A percentile compares a stretch with the other conserved stretches of the same genome.
Conservation (phyloP, 179 eudicot genomes). For the Sideroxylon spinosum region DNA sequence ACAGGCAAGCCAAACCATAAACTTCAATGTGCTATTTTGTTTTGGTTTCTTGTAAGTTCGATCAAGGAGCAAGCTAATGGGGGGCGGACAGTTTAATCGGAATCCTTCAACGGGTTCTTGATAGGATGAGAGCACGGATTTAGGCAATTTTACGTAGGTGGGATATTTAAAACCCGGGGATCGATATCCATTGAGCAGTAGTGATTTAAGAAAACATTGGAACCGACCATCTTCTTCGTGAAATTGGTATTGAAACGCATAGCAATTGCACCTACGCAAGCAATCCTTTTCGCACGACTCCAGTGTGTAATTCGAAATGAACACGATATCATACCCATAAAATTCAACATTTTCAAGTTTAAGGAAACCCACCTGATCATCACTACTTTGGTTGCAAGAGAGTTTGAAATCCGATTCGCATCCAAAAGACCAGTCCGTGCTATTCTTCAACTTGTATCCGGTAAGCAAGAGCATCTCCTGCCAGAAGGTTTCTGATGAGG, state of each 20-base stretch:
- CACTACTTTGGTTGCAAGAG: background rate
- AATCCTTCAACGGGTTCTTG: background rate
- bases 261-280: slow-evolving; percentile 15
- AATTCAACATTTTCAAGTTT: slow-evolving; percentile 23
- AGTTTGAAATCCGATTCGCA: slow-evolving; percentile 14
- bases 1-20: background rate
- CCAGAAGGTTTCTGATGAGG: background rate
- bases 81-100: background rate
- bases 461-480: slow-evolving; percentile 18
- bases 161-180: background rate
- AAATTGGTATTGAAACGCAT: slow-evolving; percentile 15
- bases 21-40: slow-evolving; percentile 2
- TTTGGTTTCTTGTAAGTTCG: slow-evolving; percentile 17
- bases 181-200: slow-evolving; percentile 21
- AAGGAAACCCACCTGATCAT: background rate
- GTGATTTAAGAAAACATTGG: slow-evolving; percentile 14
- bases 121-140: background rate
- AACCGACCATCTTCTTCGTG: background rate
- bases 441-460: slow-evolving; percentile 14
- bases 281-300: slow-evolving; percentile 18
- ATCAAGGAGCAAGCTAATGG: background rate
- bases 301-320: background rate
- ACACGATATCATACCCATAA: slow-evolving; percentile 17
- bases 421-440: slow-evolving; percentile 13
- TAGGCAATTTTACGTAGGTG: slow-evolving; percentile 19